A percentile compares a stretch with the other conserved stretches of the same genome.
Evolutionary conservation across 148 eudicot species (phyloP).

Genomic region (Amaranthus cruentus): DNA sequence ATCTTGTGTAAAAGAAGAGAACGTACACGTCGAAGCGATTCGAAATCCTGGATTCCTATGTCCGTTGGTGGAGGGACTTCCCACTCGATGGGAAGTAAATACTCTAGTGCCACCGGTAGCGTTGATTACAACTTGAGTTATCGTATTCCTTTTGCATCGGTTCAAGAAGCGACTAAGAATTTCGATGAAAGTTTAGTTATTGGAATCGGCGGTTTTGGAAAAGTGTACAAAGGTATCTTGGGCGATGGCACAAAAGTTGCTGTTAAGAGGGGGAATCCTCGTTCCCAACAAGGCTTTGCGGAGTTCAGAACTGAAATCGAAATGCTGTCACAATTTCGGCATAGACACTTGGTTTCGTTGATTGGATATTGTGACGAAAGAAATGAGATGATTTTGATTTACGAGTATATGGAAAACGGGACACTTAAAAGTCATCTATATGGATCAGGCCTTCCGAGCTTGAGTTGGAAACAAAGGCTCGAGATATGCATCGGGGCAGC

Average conservation of each 20-base stretch:
- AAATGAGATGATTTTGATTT: constrained; percentile 84
- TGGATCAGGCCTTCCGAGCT: constrained; percentile 62
- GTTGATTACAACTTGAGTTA: constrained; percentile 53
- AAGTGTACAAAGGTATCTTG: constrained; percentile 72
- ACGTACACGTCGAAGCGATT: constrained; percentile 35
- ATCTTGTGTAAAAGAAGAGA: constrained; percentile 36
- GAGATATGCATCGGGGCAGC: constrained; percentile 94
- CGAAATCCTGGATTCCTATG: constrained; percentile 74
- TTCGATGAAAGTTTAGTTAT: constrained; percentile 80
- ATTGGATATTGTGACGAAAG: constrained; percentile 92
- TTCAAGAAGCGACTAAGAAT: constrained; percentile 71
- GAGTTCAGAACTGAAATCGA: constrained; percentile 92
- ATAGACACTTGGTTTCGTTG: constrained; percentile 84
- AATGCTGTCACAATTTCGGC: constrained; percentile 82
- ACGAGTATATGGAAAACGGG: constrained; percentile 96
- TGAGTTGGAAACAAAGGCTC: constrained; percentile 89
- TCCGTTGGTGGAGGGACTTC: constrained; percentile 53
- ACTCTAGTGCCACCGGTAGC: constrained; percentile 51
- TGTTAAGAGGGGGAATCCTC: constrained; percentile 88
- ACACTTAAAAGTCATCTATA: constrained; percentile 76
- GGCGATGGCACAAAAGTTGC: constrained; percentile 80
- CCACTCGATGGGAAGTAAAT: constrained; percentile 63
- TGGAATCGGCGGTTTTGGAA: constrained; percentile 93
- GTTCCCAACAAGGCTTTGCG: constrained; percentile 81
- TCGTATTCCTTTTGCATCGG: constrained; percentile 56